Evolutionary conservation across 805 yeast species (phyloP).

Genomic region (Ogataea trehaloabstinens): DNA sequence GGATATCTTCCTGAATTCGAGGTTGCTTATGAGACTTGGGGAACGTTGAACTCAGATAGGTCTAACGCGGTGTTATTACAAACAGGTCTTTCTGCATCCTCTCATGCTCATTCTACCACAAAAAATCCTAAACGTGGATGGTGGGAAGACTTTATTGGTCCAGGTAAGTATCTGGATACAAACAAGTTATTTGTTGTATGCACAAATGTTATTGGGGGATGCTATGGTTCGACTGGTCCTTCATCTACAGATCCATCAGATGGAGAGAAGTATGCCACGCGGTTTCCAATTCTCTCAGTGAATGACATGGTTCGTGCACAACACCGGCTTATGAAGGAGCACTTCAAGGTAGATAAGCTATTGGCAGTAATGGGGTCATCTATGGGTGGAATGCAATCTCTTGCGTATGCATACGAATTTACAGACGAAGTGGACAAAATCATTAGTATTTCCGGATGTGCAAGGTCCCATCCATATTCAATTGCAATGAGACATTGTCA

Average conservation of each 20-base stretch:
- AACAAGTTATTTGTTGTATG: constrained; percentile 79
- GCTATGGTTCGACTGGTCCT: constrained; percentile 95
- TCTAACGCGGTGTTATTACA: constrained; percentile 79
- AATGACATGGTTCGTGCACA: constrained; percentile 93
- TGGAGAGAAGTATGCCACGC: constrained; percentile 68
- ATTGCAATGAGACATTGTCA: constrained; percentile 93
- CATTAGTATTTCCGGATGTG: constrained; percentile 87
- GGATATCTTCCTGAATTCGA: constrained; percentile 70
- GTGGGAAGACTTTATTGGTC: constrained; percentile 96
- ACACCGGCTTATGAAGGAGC: constrained; percentile 59
- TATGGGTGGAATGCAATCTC: constrained; percentile 98
- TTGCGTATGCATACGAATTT: constrained; percentile 83
- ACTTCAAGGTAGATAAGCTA: constrained; percentile 60
- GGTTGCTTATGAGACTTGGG: constrained; percentile 96
- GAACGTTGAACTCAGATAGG: constrained; percentile 56
- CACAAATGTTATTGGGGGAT: constrained; percentile 91
- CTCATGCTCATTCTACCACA: constrained; percentile 84
- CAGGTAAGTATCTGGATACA: constrained; percentile 77
- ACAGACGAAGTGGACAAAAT: constrained; percentile 72
- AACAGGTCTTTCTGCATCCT: constrained; percentile 90
- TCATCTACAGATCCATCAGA: constrained; percentile 73
- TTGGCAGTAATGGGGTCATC: constrained; percentile 87
- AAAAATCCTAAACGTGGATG: constrained; percentile 76
- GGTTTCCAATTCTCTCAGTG: constrained; percentile 82
- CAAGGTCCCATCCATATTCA: constrained; percentile 90